phyloP scores from a whole-genome alignment of 75 land plant species.

The Larix kaempferi region DNA sequence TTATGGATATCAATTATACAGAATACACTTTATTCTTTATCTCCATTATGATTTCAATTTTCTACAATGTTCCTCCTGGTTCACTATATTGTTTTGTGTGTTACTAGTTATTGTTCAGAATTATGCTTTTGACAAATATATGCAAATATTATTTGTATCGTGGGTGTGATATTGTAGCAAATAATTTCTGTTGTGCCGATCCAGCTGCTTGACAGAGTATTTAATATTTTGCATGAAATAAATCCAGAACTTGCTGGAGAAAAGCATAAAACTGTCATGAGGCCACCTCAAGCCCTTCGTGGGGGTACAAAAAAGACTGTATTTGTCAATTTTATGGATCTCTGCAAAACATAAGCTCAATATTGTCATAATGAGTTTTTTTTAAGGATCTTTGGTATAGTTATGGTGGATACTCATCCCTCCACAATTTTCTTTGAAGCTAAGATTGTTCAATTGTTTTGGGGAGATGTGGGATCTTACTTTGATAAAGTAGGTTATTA shows the following conservation, averaged over 20 bases:
- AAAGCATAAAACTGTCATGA: slow-evolving; percentile 87
- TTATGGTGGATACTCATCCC: not conserved
- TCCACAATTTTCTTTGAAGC: not conserved
- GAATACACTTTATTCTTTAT: not conserved
- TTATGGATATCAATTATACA: not conserved
- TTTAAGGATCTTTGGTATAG: slow-evolving; percentile 5
- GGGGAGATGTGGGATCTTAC: not conserved
- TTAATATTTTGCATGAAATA: slow-evolving; percentile 84
- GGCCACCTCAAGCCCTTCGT: slow-evolving; percentile 93
- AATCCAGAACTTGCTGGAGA: slow-evolving; percentile 94
- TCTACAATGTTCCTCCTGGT: too few species aligned
- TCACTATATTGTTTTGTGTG: not conserved
- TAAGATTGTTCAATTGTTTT: not conserved
- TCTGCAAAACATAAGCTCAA: slow-evolving; percentile 78
- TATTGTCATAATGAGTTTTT: not conserved
- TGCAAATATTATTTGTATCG: not conserved
- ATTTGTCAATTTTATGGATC: slow-evolving; percentile 95
- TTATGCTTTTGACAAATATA: not conserved
- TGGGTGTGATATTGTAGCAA: not conserved
- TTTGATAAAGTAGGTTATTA: not conserved
- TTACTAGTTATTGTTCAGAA: not conserved
- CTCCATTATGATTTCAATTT: too few species aligned
- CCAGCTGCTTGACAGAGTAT: slow-evolving; percentile 83
- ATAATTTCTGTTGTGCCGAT: slow-evolving; percentile 2
- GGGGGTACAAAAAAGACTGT: slow-evolving; percentile 97